Evolutionary conservation across 148 eudicot genomes (phyloP), one percentile per base, ranked within the genome.

Genomic region (Euryodendron excelsum): DNA sequence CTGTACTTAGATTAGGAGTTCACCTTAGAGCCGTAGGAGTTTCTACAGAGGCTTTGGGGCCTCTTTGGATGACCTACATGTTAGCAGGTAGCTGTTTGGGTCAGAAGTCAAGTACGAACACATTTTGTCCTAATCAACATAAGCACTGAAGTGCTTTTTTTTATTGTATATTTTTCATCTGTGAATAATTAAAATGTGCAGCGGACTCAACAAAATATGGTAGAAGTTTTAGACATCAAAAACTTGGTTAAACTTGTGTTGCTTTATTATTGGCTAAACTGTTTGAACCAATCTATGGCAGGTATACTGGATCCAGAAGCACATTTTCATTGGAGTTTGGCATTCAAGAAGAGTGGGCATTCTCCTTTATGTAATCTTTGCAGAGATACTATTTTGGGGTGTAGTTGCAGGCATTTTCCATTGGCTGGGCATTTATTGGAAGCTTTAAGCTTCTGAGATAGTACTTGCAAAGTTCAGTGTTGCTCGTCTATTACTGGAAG

Each of bases 241-340:
- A 34, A 33, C 17, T 71, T 28, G 36, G 48, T 34, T 28, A 71
- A n/a, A 30, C 14, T 77, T 68, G 41, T 17, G 18, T 44, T 0
- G 47, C 28, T 7, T 61, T 52, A 27, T 47, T 37, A 23, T 36
- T 39, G 8, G 41, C 37, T 47, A 52, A 71, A 55, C 48, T 71
- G 75, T 33, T 68, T 74, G 33, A 27, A 62, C 6, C 52, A 37
- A 62, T 39, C 11, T 45, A 17, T 86, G 84, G 47, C 89, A 92
- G 98, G 79, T 92, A 59, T 52, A 92, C 74, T 94, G 97, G 98
- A 92, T 92, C 65, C 83, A 86, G 82, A 87, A 92, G 82, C 97
- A 94, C 80, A 79, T 91, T 65, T 94, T 92, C 84, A 78, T 89
- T 27, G 85, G 82, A 37, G 97, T 94, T n/a, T 92, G 98, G 97